phyloP scores from a whole-genome alignment of 345 rosid species.

The Bruguiera parviflora region DNA sequence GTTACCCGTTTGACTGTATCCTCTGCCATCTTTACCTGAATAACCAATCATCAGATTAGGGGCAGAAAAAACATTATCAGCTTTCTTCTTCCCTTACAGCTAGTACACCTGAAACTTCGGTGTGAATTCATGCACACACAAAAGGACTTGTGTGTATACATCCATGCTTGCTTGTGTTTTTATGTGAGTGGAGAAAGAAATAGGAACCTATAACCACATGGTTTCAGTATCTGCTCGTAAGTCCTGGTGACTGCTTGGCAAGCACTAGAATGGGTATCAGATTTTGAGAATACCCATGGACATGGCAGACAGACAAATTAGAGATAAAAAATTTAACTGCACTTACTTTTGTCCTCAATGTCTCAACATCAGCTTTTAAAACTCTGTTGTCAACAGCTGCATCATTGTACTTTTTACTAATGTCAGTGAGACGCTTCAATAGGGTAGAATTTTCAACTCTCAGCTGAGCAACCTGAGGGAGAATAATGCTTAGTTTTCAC shows the following conservation, averaged over 20 bases:
- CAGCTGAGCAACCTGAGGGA: conserved; percentile 23
- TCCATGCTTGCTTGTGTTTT: no score
- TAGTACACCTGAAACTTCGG: background rate
- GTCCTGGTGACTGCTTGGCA: background rate
- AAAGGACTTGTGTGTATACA: background rate
- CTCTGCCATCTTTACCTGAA: conserved; percentile 35
- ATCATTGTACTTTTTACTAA: conserved; percentile 27
- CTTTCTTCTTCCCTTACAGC: background rate
- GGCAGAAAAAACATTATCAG: background rate
- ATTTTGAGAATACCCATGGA: background rate
- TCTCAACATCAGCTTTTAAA: conserved; percentile 30
- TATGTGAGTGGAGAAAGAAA: background rate
- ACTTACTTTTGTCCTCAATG: conserved; percentile 29
- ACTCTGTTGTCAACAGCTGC: conserved; percentile 33
- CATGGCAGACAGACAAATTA: background rate
- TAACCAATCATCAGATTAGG: background rate
- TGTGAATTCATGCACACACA: background rate
- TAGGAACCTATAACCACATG: background rate
- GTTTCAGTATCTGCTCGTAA: background rate
- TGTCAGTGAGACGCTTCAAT: conserved; percentile 21
- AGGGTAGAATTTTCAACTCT: conserved; percentile 30
- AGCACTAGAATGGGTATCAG: background rate
- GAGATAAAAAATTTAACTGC: background rate
- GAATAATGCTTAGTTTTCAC: background rate
- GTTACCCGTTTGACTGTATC: conserved; percentile 29